Conservation (phyloP, 331 rosid species). For the Spiraea crenata region DNA sequence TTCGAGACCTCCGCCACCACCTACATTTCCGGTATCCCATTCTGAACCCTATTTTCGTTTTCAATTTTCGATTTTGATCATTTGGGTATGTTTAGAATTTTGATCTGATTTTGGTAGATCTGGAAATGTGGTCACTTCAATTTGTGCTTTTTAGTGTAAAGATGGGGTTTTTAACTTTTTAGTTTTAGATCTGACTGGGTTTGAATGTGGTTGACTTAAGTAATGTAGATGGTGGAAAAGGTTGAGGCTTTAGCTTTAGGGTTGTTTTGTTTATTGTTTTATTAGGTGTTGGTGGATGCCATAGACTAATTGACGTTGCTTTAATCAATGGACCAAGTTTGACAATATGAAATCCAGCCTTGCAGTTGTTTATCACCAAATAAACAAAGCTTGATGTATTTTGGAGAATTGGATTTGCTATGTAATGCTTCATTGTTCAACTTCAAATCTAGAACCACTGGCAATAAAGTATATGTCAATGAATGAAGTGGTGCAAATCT, state of each 20-base stretch:
- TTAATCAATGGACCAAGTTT: slow-evolving; percentile 6
- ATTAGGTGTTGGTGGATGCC: not conserved
- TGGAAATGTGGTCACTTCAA: not conserved
- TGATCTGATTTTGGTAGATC: slow-evolving; percentile 7
- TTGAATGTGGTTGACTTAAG: slow-evolving; percentile 1
- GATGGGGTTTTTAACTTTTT: too few relatives aligned
- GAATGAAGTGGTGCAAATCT: too few relatives aligned
- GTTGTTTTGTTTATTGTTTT: not conserved
- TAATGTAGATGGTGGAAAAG: not conserved
- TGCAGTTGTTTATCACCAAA: not conserved
- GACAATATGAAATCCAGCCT: not conserved
- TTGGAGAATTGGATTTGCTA: too few relatives aligned
- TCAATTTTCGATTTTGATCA: not conserved
- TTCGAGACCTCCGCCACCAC: slow-evolving; percentile 77
- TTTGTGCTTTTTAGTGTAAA: not conserved
- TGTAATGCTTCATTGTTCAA: too few relatives aligned
- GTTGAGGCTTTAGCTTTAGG: not conserved
- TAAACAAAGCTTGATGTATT: too few relatives aligned
- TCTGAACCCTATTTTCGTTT: not conserved
- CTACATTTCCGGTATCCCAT: slow-evolving; percentile 53
- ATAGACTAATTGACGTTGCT: not conserved
- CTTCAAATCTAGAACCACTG: too few relatives aligned
- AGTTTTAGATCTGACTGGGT: not conserved
- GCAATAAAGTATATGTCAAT: too few relatives aligned
- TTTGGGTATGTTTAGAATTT: not conserved